These are phyloP conservation scores for Inonotus obliquus DNA, from an alignment of 1,284 basidiomycete genomes.

Conservation along the genomic window DNA sequence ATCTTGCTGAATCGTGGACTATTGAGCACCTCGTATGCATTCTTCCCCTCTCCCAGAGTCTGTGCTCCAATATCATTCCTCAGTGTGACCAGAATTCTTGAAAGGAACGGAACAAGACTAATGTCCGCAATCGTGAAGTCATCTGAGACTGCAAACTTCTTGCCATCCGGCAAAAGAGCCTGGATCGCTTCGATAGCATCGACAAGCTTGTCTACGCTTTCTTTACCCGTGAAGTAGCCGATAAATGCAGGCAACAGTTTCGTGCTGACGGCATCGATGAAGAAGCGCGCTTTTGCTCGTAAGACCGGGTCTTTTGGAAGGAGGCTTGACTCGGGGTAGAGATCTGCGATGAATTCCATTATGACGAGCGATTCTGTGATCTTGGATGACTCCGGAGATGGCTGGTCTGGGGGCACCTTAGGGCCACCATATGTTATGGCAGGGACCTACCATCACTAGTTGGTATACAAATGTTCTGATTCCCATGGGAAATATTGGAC, in stretches of 20 bases:
- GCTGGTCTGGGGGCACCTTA: conserved; percentile 19
- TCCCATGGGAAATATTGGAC: conserved; percentile 15
- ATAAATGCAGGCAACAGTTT: conserved; percentile 37
- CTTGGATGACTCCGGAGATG: conserved; percentile 30
- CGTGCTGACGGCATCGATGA: conserved; percentile 47
- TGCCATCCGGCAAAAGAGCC: conserved; percentile 35
- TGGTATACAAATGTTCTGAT: background rate
- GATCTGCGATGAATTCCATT: conserved; percentile 58
- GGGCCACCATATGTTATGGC: conserved; percentile 49
- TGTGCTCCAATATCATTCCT: conserved; percentile 41
- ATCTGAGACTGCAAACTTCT: conserved; percentile 39
- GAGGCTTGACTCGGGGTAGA: conserved; percentile 41
- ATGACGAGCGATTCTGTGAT: conserved; percentile 59
- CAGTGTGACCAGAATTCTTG: conserved; percentile 35
- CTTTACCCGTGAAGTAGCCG: conserved; percentile 36
- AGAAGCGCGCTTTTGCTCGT: conserved; percentile 54
- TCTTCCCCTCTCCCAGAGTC: conserved; percentile 36
- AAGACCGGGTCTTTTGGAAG: conserved; percentile 50
- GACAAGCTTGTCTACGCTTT: conserved; percentile 36
- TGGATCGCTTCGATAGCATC: conserved; percentile 39
- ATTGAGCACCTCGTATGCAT: conserved; percentile 35
- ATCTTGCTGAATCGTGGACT: conserved; percentile 40
- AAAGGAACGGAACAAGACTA: conserved; percentile 32
- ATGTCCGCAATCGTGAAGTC: conserved; percentile 35
- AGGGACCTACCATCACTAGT: background rate